phyloP scores from a whole-genome alignment of 176 grass and related monocot species.

The Triticum turgidum region DNA sequence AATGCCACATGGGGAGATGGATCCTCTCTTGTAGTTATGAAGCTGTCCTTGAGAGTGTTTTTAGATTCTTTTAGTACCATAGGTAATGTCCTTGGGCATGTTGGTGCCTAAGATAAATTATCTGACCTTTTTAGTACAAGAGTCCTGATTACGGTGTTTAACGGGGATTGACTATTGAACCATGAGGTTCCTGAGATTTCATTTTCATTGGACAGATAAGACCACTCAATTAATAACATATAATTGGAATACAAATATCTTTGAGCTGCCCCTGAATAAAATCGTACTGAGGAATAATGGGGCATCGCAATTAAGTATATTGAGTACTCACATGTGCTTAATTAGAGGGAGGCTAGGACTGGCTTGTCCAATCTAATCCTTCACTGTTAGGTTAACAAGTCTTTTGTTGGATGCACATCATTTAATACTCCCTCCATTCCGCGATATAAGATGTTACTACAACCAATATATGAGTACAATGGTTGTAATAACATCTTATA shows the following conservation, averaged over 20 bases:
- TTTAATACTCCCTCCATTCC: background rate
- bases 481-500: no score
- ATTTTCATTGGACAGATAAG: conserved; percentile 20
- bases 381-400: background rate
- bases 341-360: background rate
- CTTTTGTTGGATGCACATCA: background rate
- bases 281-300: conserved; percentile 21
- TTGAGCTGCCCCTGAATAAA: conserved; percentile 9
- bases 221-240: conserved; percentile 10
- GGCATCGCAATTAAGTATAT: background rate
- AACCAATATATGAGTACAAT: no score
- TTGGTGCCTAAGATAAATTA: background rate
- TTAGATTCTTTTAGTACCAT: conserved; percentile 5
- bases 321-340: background rate
- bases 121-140: conserved; percentile 4
- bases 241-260: background rate
- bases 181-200: background rate
- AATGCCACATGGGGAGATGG: background rate
- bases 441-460: no score
- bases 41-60: background rate
- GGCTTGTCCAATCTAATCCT: background rate
- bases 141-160: conserved; percentile 5
- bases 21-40: background rate
- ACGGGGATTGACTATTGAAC: conserved; percentile 8
- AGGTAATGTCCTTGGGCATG: background rate